Percentiles rank a stretch among this genome's conserved stretches.
These are phyloP conservation scores for Fonsecaea multimorphosa DNA, from an alignment of 2,329 filamentous ascomycete genomes.

Conservation along the genomic window DNA sequence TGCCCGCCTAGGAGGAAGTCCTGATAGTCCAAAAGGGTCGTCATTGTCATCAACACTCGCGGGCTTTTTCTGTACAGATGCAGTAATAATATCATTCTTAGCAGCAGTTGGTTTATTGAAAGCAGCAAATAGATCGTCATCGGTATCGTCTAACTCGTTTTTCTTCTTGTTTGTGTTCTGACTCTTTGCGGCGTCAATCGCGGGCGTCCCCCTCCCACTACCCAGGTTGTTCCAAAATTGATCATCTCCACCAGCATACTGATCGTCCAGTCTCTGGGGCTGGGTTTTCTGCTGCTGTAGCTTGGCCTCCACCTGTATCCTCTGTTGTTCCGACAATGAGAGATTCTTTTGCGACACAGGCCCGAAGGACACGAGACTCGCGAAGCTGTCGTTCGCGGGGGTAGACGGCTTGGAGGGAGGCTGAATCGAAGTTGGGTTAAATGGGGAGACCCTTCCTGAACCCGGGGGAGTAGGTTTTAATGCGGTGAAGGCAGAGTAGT, in stretches of 20 bases:
- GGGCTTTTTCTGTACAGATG: slow-evolving; percentile 36
- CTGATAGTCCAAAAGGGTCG: slow-evolving; percentile 82
- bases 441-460: slow-evolving; percentile 54
- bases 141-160: slow-evolving; percentile 44
- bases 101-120: slow-evolving; percentile 56
- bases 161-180: slow-evolving; percentile 6
- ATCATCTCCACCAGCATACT: slow-evolving; percentile 72
- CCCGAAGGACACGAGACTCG: slow-evolving; percentile 68
- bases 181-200: slow-evolving; percentile 36
- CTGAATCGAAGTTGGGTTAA: slow-evolving; percentile 43
- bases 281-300: slow-evolving; percentile 75
- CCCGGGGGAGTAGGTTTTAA: slow-evolving; percentile 47
- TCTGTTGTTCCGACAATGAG: slow-evolving; percentile 68
- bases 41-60: slow-evolving; percentile 67
- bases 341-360: slow-evolving; percentile 67
- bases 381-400: slow-evolving; percentile 61
- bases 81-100: slow-evolving; percentile 40
- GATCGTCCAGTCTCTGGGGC: slow-evolving; percentile 71
- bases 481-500: slow-evolving; percentile 44
- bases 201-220: slow-evolving; percentile 55
- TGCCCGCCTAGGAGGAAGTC: slow-evolving; percentile 58
- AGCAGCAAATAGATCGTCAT: slow-evolving; percentile 66
- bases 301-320: slow-evolving; percentile 76
- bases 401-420: slow-evolving; percentile 50
- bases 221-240: slow-evolving; percentile 79